phyloP scores from a whole-genome alignment of 345 rosid species.

The Brassica incana region DNA sequence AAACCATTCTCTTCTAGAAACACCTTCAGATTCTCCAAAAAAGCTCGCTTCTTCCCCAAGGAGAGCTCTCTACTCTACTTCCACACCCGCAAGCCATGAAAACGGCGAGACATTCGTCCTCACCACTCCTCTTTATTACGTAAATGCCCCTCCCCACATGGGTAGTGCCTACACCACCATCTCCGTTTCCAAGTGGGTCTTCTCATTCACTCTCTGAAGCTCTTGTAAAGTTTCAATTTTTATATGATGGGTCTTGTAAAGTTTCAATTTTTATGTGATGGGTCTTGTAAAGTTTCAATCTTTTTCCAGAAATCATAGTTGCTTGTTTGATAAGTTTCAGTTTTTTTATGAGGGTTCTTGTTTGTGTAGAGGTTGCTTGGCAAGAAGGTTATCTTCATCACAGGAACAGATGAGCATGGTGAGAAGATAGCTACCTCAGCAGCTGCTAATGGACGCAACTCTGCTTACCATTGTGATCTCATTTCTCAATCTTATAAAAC shows the following conservation, averaged over 20 bases:
- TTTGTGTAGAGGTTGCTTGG: conserved; percentile 76
- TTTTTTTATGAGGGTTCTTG: not conserved
- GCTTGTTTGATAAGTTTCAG: not conserved
- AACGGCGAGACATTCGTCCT: conserved; percentile 53
- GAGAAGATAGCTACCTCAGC: conserved; percentile 94
- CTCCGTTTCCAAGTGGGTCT: conserved; percentile 74
- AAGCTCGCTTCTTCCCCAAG: conserved; percentile 30
- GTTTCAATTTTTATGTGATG: too few relatives aligned
- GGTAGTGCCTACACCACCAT: conserved; percentile 98
- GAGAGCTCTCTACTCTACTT: conserved; percentile 53
- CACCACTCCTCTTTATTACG: conserved; percentile 94
- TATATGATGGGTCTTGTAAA: too few relatives aligned
- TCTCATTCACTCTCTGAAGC: not conserved
- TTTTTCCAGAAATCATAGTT: not conserved
- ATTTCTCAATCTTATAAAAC: conserved; percentile 70
- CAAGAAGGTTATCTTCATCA: conserved; percentile 74
- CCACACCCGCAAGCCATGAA: conserved; percentile 5
- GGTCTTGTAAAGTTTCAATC: conserved; percentile 15
- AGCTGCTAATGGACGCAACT: conserved; percentile 59
- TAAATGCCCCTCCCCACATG: conserved; percentile 99
- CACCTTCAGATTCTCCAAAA: conserved; percentile 45
- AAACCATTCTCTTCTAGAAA: conserved; percentile 44
- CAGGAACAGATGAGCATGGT: conserved; percentile 96
- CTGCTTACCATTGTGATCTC: conserved; percentile 79
- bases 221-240: not conserved